Percentiles rank a stretch among this genome's conserved stretches.
These are phyloP conservation scores for Aspergillus tamarii DNA, from an alignment of 2,329 filamentous ascomycete species.

Conservation along the genomic window DNA sequence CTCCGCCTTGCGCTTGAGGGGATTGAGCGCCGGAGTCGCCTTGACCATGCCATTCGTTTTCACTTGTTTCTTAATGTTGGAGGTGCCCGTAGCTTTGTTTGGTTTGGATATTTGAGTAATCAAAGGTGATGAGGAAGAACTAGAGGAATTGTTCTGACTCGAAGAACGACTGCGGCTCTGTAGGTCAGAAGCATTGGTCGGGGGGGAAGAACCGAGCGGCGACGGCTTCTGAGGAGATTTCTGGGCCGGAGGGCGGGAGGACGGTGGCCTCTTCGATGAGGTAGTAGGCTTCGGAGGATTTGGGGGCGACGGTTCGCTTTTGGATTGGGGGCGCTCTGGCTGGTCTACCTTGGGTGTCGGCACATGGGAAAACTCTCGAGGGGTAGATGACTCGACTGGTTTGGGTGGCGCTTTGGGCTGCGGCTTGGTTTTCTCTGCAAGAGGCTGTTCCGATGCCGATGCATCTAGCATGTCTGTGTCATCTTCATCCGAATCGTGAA, in stretches of 20 bases:
- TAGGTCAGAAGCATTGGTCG: conserved; percentile 63
- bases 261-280: conserved; percentile 38
- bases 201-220: conserved; percentile 63
- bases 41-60: conserved; percentile 35
- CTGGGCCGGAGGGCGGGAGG: conserved; percentile 46
- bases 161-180: conserved; percentile 49
- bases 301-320: conserved; percentile 28
- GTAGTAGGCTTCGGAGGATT: conserved; percentile 32
- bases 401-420: conserved; percentile 25
- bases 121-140: conserved; percentile 51
- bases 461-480: conserved; percentile 46
- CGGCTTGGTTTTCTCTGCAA: conserved; percentile 20
- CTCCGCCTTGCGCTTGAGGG: conserved; percentile 47
- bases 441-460: conserved; percentile 25
- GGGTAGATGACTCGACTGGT: conserved; percentile 21
- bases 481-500: conserved; percentile 57
- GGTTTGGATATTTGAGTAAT: conserved; percentile 42
- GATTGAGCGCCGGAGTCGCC: conserved; percentile 31
- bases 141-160: conserved; percentile 47
- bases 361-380: conserved; percentile 23
- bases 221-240: conserved; percentile 63
- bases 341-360: conserved; percentile 31
- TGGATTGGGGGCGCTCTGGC: conserved; percentile 25
- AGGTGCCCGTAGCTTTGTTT: conserved; percentile 26
- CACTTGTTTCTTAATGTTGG: conserved; percentile 24